These are phyloP conservation scores for Vicia sativa DNA, from an alignment of 306 rosid genomes.

Conservation along the genomic window DNA sequence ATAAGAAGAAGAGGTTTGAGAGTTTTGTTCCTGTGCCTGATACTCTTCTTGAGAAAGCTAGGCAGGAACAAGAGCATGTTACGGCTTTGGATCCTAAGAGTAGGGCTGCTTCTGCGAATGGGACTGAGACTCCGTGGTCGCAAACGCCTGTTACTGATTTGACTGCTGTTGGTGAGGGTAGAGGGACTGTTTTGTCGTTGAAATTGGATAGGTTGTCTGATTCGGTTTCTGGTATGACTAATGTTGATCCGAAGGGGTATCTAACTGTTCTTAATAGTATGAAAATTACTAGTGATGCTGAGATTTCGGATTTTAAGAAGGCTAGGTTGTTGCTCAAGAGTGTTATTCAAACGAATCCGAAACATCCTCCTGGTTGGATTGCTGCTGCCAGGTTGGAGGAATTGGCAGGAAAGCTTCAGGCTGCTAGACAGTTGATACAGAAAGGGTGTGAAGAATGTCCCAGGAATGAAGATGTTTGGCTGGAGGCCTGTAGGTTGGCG, in stretches of 20 bases:
- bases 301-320: conserved; percentile 85
- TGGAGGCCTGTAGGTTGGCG: conserved; percentile 87
- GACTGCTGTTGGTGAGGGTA: conserved; percentile 92
- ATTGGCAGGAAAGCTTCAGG: conserved; percentile 84
- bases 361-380: conserved; percentile 92
- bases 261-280: conserved; percentile 33
- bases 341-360: conserved; percentile 84
- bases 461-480: conserved; percentile 86
- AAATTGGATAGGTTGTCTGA: conserved; percentile 11
- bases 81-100: conserved; percentile 89
- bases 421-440: conserved; percentile 75
- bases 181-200: conserved; percentile 39
- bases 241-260: conserved; percentile 11
- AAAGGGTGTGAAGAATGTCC: conserved; percentile 94
- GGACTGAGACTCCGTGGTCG: conserved; percentile 81
- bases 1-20: conserved; percentile 86
- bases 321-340: conserved; percentile 84
- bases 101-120: conserved; percentile 54
- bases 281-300: conserved; percentile 91
- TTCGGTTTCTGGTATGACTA: background rate
- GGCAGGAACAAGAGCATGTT: conserved; percentile 89
- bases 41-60: conserved; percentile 86
- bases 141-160: conserved; percentile 93
- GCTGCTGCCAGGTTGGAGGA: conserved; percentile 92
- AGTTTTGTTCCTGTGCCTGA: conserved; percentile 91